Base-by-base conservation (phyloP, 1,284 basidiomycete genomes). In the Sporisorium graminicola region DNA sequence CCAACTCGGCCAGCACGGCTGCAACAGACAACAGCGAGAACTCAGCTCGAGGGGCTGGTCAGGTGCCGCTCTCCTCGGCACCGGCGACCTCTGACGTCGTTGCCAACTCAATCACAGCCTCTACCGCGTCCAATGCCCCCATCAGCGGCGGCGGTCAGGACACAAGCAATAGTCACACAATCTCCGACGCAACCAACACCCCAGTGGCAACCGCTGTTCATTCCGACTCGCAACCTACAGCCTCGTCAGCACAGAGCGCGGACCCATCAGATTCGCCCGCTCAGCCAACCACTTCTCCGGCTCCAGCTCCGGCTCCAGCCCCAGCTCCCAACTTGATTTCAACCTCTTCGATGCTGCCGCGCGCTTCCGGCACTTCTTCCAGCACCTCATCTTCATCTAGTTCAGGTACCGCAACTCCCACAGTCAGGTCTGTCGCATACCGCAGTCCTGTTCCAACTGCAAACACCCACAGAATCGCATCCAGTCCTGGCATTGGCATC, bases 271-370 rank as follows among this genome's bases (percentile, higher is more conserved):
- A 24, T 24, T 8, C 43, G 24, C 14, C 43, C 43, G 22, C 44
- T 22, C 54, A 46, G n/a, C 18, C 37, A 5, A 24, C 58, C 18
- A 4, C 20, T 13, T 35, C 22, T 3, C 27, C 55, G 1, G 14
- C 14, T 1, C 31, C 14, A 12, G 24, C 3, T 5, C 18, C 56
- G 16, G 46, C 55, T 10, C 12, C 49, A n/a, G 16, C 44, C 26
- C 22, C 55, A 14, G 20, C 46, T 43, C 31, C 55, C 33, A 55
- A 14, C 46, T 53, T 49, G 0, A 40, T 37, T 22, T 5, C 49
- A 20, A 40, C 55, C 2, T 37, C 54, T 6, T 74, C 71, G 14
- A 54, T 74, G 62, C 62, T 74, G 12, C 72, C 72, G 12, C 65
- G 72, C 26, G 54, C 61, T 12, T 62, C 61, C n/a, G 37, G 65